Percentiles rank a stretch among this genome's conserved stretches.
These are phyloP conservation scores for Rhizopus microsporus DNA, from an alignment of 371 early-diverging fungal species.

Conservation along the genomic window DNA sequence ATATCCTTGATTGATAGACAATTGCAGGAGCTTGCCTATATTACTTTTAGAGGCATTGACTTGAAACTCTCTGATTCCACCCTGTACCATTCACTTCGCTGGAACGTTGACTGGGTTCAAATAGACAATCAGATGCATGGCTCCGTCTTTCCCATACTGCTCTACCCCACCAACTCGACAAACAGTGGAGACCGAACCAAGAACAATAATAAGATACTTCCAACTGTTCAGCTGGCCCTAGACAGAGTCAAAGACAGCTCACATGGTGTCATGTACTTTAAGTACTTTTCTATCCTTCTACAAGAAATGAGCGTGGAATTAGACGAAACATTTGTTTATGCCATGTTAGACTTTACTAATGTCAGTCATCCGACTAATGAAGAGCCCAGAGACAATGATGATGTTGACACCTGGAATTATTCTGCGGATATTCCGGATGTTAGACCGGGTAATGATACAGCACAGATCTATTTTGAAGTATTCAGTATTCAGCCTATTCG, in stretches of 20 bases:
- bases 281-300: conserved; percentile 85
- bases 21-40: conserved; percentile 82
- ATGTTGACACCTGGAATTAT: conserved; percentile 48
- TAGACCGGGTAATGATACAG: conserved; percentile 61
- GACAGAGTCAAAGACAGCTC: conserved; percentile 82
- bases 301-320: conserved; percentile 93
- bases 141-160: conserved; percentile 80
- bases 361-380: conserved; percentile 59
- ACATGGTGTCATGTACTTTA: conserved; percentile 88
- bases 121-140: conserved; percentile 94
- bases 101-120: conserved; percentile 89
- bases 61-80: conserved; percentile 77
- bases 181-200: conserved; percentile 55
- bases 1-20: conserved; percentile 80
- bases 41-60: conserved; percentile 73
- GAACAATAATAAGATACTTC: conserved; percentile 47
- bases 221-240: conserved; percentile 64
- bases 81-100: conserved; percentile 70
- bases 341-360: conserved; percentile 83
- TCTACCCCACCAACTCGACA: conserved; percentile 88
- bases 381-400: neutral
- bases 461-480: conserved; percentile 90
- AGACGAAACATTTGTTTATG: conserved; percentile 89
- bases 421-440: conserved; percentile 75
- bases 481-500: conserved; percentile 94